Conservation (phyloP, 2,329 filamentous ascomycete genomes). For the Calonectria henricotiae region DNA sequence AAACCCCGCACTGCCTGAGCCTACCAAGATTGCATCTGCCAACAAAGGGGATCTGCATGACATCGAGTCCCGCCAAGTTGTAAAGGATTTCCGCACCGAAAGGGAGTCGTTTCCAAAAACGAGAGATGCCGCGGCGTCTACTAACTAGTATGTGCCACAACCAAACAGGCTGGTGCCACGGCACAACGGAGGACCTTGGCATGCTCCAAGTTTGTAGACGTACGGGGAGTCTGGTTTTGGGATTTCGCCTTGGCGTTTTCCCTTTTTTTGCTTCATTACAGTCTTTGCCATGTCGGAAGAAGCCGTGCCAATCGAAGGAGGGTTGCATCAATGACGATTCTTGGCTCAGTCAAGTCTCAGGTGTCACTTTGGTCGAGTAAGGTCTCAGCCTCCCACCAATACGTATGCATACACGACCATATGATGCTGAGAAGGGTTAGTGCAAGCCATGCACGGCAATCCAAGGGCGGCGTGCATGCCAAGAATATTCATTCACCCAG, state of each 20-base stretch:
- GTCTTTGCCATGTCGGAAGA: neutral
- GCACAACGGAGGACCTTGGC: neutral
- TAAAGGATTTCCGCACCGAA: no score
- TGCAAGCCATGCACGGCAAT: no score
- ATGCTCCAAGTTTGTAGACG: neutral
- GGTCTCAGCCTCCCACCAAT: conserved; percentile 12
- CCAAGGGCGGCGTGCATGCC: neutral
- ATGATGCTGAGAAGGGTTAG: neutral
- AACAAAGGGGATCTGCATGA: no score
- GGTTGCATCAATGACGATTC: neutral
- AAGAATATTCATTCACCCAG: neutral
- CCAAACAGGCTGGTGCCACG: neutral
- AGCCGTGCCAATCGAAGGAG: no score
- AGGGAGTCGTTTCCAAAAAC: neutral
- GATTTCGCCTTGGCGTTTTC: no score
- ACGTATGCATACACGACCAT: neutral
- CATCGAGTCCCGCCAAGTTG: no score
- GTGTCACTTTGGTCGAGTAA: conserved; percentile 1
- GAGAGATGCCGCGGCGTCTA: neutral
- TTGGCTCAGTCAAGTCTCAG: neutral
- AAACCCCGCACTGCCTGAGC: neutral
- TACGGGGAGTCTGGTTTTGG: neutral
- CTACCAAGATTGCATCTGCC: neutral
- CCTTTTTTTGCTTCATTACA: no score
- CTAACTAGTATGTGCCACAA: neutral